Evolutionary conservation across 116 monocot genomes (phyloP).

Genomic region (Thalassia testudinum): DNA sequence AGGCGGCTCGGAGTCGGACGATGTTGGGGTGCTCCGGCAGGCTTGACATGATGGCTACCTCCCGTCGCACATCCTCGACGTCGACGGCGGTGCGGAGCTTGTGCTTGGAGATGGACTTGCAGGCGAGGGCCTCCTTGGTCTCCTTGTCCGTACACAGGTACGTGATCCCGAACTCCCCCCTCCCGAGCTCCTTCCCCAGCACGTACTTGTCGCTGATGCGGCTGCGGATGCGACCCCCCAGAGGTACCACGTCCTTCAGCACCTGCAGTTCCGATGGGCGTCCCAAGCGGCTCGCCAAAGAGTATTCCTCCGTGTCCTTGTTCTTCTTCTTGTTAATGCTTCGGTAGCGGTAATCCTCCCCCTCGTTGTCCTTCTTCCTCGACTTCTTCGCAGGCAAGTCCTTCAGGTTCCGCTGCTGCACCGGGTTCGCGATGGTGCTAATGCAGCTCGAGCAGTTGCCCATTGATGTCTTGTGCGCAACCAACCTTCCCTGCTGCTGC

Average conservation of each 20-base stretch:
- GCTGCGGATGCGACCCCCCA: constrained; percentile 1
- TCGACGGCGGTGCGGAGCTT: constrained; percentile 39
- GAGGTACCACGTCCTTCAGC: constrained; percentile 9
- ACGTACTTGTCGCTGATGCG: constrained; percentile 19
- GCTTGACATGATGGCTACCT: constrained; percentile 42
- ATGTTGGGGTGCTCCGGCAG: constrained; percentile 33
- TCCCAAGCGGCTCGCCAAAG: too few relatives aligned
- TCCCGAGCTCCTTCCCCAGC: constrained; percentile 39
- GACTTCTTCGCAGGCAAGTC: too few relatives aligned
- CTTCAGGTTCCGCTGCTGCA: too few relatives aligned
- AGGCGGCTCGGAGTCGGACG: constrained; percentile 16
- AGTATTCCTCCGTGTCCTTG: too few relatives aligned
- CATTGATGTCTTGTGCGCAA: too few relatives aligned
- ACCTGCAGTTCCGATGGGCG: not conserved
- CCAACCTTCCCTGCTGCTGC: too few relatives aligned
- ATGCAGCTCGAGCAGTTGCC: too few relatives aligned
- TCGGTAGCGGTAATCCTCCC: too few relatives aligned
- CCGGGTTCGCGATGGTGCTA: too few relatives aligned
- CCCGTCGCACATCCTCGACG: constrained; percentile 50
- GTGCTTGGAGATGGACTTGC: constrained; percentile 52
- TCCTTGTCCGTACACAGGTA: constrained; percentile 37
- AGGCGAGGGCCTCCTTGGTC: constrained; percentile 20
- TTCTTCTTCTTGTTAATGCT: too few relatives aligned
- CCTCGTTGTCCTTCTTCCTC: too few relatives aligned
- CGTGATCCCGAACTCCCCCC: constrained; percentile 51